Evolutionary conservation across 306 rosid species (phyloP).

Genomic region (Senna tora): DNA sequence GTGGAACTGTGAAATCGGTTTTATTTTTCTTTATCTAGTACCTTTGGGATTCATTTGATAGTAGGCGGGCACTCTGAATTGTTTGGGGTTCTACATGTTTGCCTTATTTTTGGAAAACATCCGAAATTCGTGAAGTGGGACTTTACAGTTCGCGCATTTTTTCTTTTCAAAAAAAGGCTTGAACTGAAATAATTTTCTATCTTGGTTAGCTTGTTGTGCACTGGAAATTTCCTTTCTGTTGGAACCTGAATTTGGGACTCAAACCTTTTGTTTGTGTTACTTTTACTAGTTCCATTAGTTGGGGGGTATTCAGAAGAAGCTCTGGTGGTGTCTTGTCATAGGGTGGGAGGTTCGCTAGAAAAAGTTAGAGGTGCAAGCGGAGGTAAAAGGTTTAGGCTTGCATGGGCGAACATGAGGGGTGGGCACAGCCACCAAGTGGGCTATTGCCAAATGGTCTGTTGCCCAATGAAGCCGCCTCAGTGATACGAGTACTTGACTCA

Average conservation of each 20-base stretch:
- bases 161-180: conserved; percentile 11
- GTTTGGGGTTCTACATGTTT: conserved; percentile 37
- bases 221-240: conserved; percentile 35
- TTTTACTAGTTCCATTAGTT: conserved; percentile 33
- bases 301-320: conserved; percentile 38
- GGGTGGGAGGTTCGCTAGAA: conserved; percentile 41
- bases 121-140: conserved; percentile 35
- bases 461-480: conserved; percentile 84
- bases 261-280: conserved; percentile 23
- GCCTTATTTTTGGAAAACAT: conserved; percentile 26
- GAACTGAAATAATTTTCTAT: conserved; percentile 28
- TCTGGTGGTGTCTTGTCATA: conserved; percentile 31
- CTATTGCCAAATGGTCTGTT: conserved; percentile 88
- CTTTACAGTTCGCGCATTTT: conserved; percentile 14
- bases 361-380: conserved; percentile 32
- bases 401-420: conserved; percentile 95
- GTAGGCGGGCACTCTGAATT: conserved; percentile 39
- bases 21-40: neutral
- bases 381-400: conserved; percentile 57
- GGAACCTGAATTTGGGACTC: conserved; percentile 16
- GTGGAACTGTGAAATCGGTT: conserved; percentile 21
- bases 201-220: conserved; percentile 36
- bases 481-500: conserved; percentile 71
- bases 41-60: conserved; percentile 29
- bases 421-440: conserved; percentile 89